Evolutionary conservation across 805 yeast genomes (phyloP).

Genomic region (Nematodospora valgi): DNA sequence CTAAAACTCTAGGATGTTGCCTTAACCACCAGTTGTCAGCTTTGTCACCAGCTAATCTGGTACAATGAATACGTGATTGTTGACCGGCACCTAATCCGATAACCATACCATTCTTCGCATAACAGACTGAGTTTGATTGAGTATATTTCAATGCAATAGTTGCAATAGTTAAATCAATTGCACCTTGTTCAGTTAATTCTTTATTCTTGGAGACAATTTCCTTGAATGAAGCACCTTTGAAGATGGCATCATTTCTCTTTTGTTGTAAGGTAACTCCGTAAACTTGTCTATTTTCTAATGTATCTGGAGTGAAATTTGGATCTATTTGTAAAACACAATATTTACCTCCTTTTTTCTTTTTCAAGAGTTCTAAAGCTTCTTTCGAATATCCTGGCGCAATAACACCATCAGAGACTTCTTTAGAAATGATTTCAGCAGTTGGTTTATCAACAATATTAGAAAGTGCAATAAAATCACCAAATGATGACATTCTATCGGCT

Average conservation of each 20-base stretch:
- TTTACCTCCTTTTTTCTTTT: constrained; percentile 94
- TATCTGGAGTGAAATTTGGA: constrained; percentile 84
- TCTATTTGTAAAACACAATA: constrained; percentile 95
- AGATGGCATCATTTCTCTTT: constrained; percentile 96
- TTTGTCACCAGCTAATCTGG: constrained; percentile 98
- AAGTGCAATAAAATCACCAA: constrained; percentile 97
- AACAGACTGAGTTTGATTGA: constrained; percentile 97
- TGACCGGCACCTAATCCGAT: constrained; percentile 99
- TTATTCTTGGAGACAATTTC: constrained; percentile 89
- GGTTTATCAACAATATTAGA: constrained; percentile 95
- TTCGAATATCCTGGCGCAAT: constrained; percentile 96
- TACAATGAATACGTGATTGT: constrained; percentile 98
- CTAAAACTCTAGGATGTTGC: constrained; percentile 94
- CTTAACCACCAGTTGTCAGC: constrained; percentile 99
- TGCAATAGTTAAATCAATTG: constrained; percentile 92
- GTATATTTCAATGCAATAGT: constrained; percentile 97
- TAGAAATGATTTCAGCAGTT: constrained; percentile 94
- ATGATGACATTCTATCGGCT: constrained; percentile 99
- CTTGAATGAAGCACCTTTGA: constrained; percentile 83
- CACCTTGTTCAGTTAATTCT: constrained; percentile 84
- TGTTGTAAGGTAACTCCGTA: constrained; percentile 95
- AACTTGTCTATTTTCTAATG: constrained; percentile 87
- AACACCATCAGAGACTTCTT: constrained; percentile 98
- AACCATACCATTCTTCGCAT: constrained; percentile 99
- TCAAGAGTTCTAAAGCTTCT: constrained; percentile 85